Conservation (phyloP, 1,139 yeast species). For the Geotrichum armillariae region DNA sequence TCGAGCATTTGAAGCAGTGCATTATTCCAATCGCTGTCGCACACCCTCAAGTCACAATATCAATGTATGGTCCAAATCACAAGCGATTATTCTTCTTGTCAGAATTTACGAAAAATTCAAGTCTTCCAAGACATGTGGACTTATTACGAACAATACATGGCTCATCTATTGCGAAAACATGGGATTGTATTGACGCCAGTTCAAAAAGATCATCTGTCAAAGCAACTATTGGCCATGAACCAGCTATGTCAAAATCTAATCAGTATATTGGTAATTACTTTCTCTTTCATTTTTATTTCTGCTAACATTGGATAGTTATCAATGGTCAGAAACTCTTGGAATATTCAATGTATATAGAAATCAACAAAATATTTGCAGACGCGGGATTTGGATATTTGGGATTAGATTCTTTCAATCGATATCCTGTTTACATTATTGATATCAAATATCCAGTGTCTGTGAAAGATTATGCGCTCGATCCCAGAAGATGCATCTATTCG, state of each 20-base stretch:
- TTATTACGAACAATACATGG: conserved; percentile 32
- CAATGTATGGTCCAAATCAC: conserved; percentile 24
- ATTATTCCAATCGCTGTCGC: conserved; percentile 41
- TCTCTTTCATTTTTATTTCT: not conserved
- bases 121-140: conserved; percentile 21
- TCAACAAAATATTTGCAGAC: conserved; percentile 38
- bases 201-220: conserved; percentile 25
- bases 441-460: conserved; percentile 38
- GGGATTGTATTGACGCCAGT: conserved; percentile 29
- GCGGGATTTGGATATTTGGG: not conserved
- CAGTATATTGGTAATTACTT: conserved; percentile 44
- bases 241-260: conserved; percentile 41
- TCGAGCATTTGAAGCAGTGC: conserved; percentile 41
- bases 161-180: conserved; percentile 23
- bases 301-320: conserved; percentile 10
- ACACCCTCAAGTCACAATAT: conserved; percentile 36
- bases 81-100: conserved; percentile 17
- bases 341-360: conserved; percentile 32
- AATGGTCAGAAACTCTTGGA: conserved; percentile 18
- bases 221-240: conserved; percentile 39
- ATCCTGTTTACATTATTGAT: conserved; percentile 40
- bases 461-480: conserved; percentile 47
- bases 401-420: conserved; percentile 17
- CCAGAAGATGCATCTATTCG: conserved; percentile 39
- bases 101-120: not conserved